phyloP scores from a whole-genome alignment of 2,329 filamentous ascomycete genomes.

The Fusarium floridanum region DNA sequence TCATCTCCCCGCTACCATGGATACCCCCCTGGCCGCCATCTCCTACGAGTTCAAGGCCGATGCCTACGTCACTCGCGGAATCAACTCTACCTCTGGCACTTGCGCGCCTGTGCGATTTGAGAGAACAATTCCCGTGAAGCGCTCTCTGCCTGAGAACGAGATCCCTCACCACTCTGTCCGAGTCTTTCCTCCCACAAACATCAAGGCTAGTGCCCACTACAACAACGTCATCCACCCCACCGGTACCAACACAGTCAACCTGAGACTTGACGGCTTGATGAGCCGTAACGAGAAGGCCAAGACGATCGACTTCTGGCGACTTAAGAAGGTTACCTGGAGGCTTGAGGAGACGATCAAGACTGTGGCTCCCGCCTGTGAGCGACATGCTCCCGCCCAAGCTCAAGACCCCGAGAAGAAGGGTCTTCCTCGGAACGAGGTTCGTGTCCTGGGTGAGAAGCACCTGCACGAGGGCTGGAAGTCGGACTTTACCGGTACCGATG shows the following conservation, averaged over 20 bases:
- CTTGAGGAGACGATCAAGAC: slow-evolving; percentile 89
- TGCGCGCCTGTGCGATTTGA: slow-evolving; percentile 72
- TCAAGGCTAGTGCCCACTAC: slow-evolving; percentile 87
- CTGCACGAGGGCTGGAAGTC: slow-evolving; percentile 93
- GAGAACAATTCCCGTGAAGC: slow-evolving; percentile 79
- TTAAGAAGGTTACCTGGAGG: slow-evolving; percentile 93
- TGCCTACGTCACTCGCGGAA: slow-evolving; percentile 70
- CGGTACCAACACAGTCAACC: slow-evolving; percentile 81
- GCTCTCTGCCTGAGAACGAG: slow-evolving; percentile 80
- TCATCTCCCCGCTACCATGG: slow-evolving; percentile 82
- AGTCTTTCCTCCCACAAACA: slow-evolving; percentile 95
- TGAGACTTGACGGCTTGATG: slow-evolving; percentile 89
- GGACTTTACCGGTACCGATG: slow-evolving; percentile 64
- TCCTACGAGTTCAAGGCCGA: slow-evolving; percentile 83
- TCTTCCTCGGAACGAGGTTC: slow-evolving; percentile 78
- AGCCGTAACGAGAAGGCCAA: slow-evolving; percentile 76
- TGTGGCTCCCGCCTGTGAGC: slow-evolving; percentile 82
- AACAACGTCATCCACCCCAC: slow-evolving; percentile 88
- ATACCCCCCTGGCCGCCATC: slow-evolving; percentile 78
- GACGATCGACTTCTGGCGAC: slow-evolving; percentile 84
- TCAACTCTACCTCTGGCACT: slow-evolving; percentile 50
- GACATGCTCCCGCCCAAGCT: slow-evolving; percentile 71
- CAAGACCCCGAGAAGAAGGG: slow-evolving; percentile 67
- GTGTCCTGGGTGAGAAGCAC: slow-evolving; percentile 83
- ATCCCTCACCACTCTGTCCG: slow-evolving; percentile 89